Conservation (phyloP, 805 yeast species). For the Saturnispora besseyi region DNA sequence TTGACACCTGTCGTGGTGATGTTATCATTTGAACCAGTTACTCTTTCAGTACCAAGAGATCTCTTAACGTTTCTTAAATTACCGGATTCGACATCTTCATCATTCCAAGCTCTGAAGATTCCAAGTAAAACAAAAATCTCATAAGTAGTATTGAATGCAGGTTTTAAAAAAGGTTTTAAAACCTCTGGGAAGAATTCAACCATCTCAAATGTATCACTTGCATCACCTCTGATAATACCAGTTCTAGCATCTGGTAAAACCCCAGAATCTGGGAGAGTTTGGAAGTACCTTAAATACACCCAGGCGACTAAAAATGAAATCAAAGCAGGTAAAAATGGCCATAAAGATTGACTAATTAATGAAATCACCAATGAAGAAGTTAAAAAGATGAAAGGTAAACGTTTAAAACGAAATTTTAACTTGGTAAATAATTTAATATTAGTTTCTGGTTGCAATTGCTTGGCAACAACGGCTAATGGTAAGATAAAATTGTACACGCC, state of each 20-base stretch:
- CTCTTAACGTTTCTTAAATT: constrained; percentile 64
- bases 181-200: constrained; percentile 76
- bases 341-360: constrained; percentile 29
- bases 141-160: constrained; percentile 39
- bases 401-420: constrained; percentile 15
- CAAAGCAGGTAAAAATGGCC: constrained; percentile 48
- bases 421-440: constrained; percentile 38
- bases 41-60: constrained; percentile 24
- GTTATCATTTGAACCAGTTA: background rate
- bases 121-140: constrained; percentile 34
- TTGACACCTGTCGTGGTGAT: constrained; percentile 12
- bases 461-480: constrained; percentile 48
- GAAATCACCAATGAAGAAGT: constrained; percentile 23
- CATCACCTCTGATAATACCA: constrained; percentile 59
- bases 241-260: constrained; percentile 24
- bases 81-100: constrained; percentile 62
- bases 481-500: constrained; percentile 40
- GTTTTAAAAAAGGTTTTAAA: constrained; percentile 41
- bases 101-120: constrained; percentile 53
- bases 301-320: constrained; percentile 61
- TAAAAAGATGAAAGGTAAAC: constrained; percentile 17
- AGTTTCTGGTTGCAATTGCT: constrained; percentile 52
- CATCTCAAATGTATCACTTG: constrained; percentile 80
- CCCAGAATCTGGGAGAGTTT: constrained; percentile 33
- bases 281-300: constrained; percentile 72